Evolutionary conservation across 306 rosid genomes (phyloP).

Genomic region (Coriaria nepalensis): DNA sequence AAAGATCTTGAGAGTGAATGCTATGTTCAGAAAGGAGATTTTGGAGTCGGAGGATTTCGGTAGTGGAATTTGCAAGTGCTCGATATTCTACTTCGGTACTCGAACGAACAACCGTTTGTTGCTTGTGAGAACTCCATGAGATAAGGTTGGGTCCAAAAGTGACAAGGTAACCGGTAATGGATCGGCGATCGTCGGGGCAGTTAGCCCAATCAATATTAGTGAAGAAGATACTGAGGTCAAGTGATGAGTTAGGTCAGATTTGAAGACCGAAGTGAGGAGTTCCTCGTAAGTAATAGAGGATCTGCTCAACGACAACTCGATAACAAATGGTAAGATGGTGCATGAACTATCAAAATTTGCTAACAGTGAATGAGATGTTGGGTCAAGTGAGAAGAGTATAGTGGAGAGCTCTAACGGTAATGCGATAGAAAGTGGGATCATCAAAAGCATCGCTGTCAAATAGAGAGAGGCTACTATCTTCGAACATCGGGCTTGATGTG

Average conservation of each 20-base stretch:
- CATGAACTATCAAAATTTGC: not conserved
- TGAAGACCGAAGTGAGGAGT: not conserved
- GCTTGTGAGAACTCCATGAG: not conserved
- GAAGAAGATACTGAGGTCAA: not conserved
- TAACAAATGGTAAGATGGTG: not conserved
- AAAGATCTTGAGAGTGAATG: not conserved
- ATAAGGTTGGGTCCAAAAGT: not conserved
- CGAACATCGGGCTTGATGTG: no score
- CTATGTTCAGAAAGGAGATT: not conserved
- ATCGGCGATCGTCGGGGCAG: not conserved
- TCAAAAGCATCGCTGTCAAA: no score
- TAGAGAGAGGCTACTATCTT: no score
- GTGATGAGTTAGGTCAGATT: not conserved
- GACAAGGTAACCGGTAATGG: not conserved
- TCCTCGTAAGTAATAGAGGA: not conserved
- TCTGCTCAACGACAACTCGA: not conserved
- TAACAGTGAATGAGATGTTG: not conserved
- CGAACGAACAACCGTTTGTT: not conserved
- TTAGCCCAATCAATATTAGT: not conserved
- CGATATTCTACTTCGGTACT: not conserved
- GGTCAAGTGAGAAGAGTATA: not conserved
- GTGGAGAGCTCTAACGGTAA: no score
- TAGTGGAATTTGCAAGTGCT: not conserved
- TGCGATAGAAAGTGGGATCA: no score
- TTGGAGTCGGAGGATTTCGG: not conserved